A percentile compares a stretch with the other conserved stretches of the same genome.
These are phyloP conservation scores for Beauveria sp. DNA, from an alignment of 2,329 filamentous ascomycete species.

Conservation along the genomic window DNA sequence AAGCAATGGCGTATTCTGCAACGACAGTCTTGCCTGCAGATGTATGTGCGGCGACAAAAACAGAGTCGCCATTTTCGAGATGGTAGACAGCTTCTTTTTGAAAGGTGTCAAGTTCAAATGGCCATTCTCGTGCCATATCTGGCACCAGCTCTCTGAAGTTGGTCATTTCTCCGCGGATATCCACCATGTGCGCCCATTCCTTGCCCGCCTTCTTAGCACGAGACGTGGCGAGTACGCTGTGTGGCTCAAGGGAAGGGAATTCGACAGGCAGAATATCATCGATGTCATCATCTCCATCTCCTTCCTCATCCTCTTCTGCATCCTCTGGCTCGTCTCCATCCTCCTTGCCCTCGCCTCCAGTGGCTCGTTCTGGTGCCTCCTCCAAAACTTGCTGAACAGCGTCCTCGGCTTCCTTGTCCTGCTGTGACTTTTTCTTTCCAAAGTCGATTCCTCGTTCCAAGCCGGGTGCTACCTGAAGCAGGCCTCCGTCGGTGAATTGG, in stretches of 20 bases:
- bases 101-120: constrained; percentile 95
- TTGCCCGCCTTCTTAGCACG: constrained; percentile 66
- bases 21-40: constrained; percentile 98
- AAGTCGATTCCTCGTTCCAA: constrained; percentile 73
- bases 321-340: constrained; percentile 23
- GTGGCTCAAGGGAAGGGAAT: constrained; percentile 85
- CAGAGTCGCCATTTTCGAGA: constrained; percentile 90
- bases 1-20: constrained; percentile 92
- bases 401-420: constrained; percentile 54
- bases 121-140: constrained; percentile 93
- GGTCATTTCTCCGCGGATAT: constrained; percentile 85
- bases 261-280: constrained; percentile 85
- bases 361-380: constrained; percentile 38
- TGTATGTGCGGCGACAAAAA: constrained; percentile 96
- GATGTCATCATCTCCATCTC: constrained; percentile 53
- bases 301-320: constrained; percentile 19
- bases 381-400: constrained; percentile 61
- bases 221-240: constrained; percentile 64
- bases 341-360: constrained; percentile 23
- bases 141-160: constrained; percentile 92
- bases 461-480: constrained; percentile 77
- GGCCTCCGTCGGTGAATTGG: constrained; percentile 67
- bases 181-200: constrained; percentile 98
- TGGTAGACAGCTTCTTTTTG: constrained; percentile 99
- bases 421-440: constrained; percentile 46